phyloP scores from a whole-genome alignment of 2,329 filamentous ascomycete genomes.

The Aspergillus jensenii region DNA sequence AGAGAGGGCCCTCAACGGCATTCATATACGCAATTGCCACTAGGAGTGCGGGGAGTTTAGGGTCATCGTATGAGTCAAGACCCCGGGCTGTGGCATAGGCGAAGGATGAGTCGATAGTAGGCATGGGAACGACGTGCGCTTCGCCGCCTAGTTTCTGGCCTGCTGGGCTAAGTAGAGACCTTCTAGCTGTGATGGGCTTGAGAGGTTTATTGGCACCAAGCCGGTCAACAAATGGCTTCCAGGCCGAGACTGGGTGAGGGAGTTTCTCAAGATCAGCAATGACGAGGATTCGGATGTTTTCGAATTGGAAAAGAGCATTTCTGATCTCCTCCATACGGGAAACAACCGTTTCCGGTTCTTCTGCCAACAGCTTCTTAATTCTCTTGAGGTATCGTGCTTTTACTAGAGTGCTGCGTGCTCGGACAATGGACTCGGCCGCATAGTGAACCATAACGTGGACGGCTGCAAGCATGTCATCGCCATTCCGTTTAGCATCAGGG shows the following conservation, averaged over 20 bases:
- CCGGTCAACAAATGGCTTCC: conserved; percentile 63
- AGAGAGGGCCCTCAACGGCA: conserved; percentile 88
- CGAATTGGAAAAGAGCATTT: conserved; percentile 72
- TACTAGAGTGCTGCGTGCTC: conserved; percentile 78
- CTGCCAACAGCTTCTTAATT: conserved; percentile 75
- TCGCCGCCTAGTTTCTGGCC: conserved; percentile 73
- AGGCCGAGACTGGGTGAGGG: conserved; percentile 71
- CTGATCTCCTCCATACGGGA: conserved; percentile 75
- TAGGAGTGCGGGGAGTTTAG: conserved; percentile 76
- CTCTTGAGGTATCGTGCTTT: conserved; percentile 85
- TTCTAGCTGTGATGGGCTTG: conserved; percentile 68
- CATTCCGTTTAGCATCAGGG: conserved; percentile 86
- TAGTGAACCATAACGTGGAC: conserved; percentile 77
- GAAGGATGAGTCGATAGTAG: conserved; percentile 89
- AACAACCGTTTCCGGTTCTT: conserved; percentile 73
- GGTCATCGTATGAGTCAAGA: conserved; percentile 71
- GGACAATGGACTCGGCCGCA: conserved; percentile 70
- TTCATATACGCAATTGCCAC: conserved; percentile 91
- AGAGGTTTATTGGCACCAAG: conserved; percentile 58
- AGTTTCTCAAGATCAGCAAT: conserved; percentile 78
- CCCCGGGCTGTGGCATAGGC: conserved; percentile 74
- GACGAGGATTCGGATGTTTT: conserved; percentile 83
- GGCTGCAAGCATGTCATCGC: conserved; percentile 60
- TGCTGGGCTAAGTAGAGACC: conserved; percentile 70
- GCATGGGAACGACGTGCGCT: conserved; percentile 82